A percentile compares a stretch with the other conserved stretches of the same genome.
Conservation (phyloP, 2,329 filamentous ascomycete genomes). For the Colletotrichum godetiae region DNA sequence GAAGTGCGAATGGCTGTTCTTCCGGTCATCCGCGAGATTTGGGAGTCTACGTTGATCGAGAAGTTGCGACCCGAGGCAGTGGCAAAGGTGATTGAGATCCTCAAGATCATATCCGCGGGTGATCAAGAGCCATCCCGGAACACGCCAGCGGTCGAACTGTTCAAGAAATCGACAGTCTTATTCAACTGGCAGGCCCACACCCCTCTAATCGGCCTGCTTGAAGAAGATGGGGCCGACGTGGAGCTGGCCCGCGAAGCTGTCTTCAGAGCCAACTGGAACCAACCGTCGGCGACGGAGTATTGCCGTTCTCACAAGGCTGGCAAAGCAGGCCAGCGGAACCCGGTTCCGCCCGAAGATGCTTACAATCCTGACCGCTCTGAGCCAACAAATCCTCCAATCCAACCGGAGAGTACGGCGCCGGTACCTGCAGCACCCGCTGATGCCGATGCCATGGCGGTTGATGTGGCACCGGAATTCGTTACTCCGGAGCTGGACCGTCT, state of each 20-base stretch:
- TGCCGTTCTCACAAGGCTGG: conserved; percentile 72
- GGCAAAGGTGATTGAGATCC: conserved; percentile 83
- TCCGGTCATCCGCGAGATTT: conserved; percentile 80
- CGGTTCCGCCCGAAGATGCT: conserved; percentile 72
- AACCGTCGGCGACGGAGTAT: conserved; percentile 75
- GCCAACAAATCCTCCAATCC: conserved; percentile 36
- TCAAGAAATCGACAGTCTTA: conserved; percentile 55
- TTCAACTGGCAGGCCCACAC: conserved; percentile 58
- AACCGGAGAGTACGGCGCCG: conserved; percentile 38
- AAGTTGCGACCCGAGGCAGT: conserved; percentile 82
- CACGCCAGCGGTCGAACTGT: conserved; percentile 48
- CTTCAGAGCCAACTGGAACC: conserved; percentile 81
- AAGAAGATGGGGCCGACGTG: conserved; percentile 63
- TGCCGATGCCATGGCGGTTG: conserved; percentile 47
- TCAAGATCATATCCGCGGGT: conserved; percentile 81
- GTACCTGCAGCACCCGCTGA: conserved; percentile 18
- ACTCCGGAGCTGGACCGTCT: conserved; percentile 40
- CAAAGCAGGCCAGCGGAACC: conserved; percentile 70
- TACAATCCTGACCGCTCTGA: conserved; percentile 45
- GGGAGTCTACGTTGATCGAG: conserved; percentile 87
- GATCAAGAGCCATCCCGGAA: conserved; percentile 73
- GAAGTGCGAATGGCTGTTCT: conserved; percentile 86
- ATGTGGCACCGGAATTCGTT: conserved; percentile 39
- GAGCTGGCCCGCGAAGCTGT: conserved; percentile 81
- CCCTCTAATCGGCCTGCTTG: conserved; percentile 40